Percentiles rank a stretch among this genome's conserved stretches.
Conservation (phyloP, 331 rosid genomes). For the Prunus yedoensis region DNA sequence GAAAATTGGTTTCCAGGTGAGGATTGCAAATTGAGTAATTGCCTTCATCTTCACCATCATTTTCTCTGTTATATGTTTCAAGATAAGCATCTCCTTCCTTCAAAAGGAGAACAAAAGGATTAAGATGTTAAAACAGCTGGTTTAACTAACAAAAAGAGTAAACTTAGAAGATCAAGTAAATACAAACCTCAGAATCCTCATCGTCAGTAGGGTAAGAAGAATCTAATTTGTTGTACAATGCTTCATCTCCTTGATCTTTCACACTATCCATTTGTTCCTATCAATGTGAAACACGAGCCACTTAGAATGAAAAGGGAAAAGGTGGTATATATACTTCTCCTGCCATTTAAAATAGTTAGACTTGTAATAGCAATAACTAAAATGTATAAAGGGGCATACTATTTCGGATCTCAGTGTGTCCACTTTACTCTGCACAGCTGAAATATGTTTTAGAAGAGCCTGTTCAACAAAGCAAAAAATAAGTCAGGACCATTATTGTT, state of each 20-base stretch:
- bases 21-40: constrained; percentile 25
- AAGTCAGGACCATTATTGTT: constrained; percentile 14
- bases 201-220: constrained; percentile 64
- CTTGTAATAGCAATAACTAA: constrained; percentile 17
- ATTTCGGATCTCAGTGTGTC: constrained; percentile 65
- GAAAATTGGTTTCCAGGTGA: constrained; percentile 30
- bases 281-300: constrained; percentile 18
- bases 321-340: background rate
- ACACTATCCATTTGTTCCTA: constrained; percentile 78
- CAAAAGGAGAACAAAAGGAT: constrained; percentile 9
- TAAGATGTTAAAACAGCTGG: background rate
- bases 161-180: background rate
- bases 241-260: constrained; percentile 69
- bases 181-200: constrained; percentile 61
- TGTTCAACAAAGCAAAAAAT: constrained; percentile 36
- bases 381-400: constrained; percentile 41
- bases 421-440: constrained; percentile 60
- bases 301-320: constrained; percentile 7
- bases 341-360: constrained; percentile 8
- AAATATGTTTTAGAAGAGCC: constrained; percentile 71
- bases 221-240: constrained; percentile 64
- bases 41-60: constrained; percentile 36
- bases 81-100: constrained; percentile 58
- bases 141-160: constrained; percentile 1
- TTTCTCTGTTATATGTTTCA: constrained; percentile 36